phyloP scores from a whole-genome alignment of 176 grass and related monocot genomes.

The Hyparrhenia diplandra region DNA sequence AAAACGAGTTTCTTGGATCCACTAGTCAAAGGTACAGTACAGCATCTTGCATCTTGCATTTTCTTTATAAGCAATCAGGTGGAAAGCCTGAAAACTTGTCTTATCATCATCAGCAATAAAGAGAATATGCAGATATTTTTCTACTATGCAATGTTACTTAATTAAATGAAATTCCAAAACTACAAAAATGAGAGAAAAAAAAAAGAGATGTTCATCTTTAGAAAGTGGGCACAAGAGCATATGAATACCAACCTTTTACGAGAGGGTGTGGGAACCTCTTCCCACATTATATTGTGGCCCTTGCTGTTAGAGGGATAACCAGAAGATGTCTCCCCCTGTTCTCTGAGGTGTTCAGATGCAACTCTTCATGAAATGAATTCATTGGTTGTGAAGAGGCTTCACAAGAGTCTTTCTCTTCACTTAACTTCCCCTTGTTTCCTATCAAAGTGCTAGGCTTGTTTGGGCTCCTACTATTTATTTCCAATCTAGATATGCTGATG shows the following conservation, averaged over 20 bases:
- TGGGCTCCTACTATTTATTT: slow-evolving; percentile 17
- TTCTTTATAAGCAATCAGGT: neutral
- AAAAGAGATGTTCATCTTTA: neutral
- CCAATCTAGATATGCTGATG: slow-evolving; percentile 31
- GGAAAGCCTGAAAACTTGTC: neutral
- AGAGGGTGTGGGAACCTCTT: slow-evolving; percentile 31
- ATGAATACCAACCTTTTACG: slow-evolving; percentile 54
- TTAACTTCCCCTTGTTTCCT: slow-evolving; percentile 29
- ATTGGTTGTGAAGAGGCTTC: slow-evolving; percentile 13
- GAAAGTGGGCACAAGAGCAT: neutral
- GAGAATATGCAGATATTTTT: neutral
- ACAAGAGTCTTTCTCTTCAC: slow-evolving; percentile 36
- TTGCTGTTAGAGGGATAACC: slow-evolving; percentile 19
- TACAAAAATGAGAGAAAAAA: neutral
- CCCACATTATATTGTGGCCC: neutral
- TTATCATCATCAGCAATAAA: neutral
- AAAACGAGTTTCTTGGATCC: too few species aligned
- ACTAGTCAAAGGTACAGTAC: neutral
- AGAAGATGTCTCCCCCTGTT: slow-evolving; percentile 35
- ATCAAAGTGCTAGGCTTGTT: slow-evolving; percentile 21
- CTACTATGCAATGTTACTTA: neutral
- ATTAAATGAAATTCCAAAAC: neutral
- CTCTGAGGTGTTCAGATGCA: slow-evolving; percentile 27
- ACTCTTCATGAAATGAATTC: slow-evolving; percentile 35
- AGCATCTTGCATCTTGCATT: neutral